Evolutionary conservation across 495 filamentous ascomycete genomes (phyloP).

Genomic region (Podospora bellae-mahoneyi): DNA sequence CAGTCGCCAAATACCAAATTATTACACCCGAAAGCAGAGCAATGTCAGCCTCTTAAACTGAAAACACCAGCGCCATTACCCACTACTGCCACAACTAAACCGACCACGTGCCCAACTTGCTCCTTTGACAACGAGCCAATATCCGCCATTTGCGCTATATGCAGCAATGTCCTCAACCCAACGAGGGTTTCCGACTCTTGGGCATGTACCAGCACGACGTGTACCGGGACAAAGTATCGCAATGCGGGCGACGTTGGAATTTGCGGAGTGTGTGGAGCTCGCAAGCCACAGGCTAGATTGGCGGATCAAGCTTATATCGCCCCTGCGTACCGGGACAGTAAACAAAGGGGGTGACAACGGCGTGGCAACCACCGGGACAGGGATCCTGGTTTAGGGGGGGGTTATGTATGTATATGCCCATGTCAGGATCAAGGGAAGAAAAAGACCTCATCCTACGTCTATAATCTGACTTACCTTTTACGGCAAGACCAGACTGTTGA

Average conservation of each 20-base stretch:
- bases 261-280: slow-evolving; percentile 63
- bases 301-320: neutral
- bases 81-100: neutral
- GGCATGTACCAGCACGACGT: slow-evolving; percentile 55
- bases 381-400: too few species aligned
- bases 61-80: slow-evolving; percentile 1
- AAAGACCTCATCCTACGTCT: too few species aligned
- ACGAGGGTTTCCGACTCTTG: slow-evolving; percentile 50
- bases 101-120: slow-evolving; percentile 54
- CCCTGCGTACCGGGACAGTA: too few species aligned
- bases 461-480: too few species aligned
- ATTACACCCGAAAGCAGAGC: neutral
- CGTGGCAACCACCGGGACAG: too few species aligned
- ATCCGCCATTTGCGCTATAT: slow-evolving; percentile 58
- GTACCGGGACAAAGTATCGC: slow-evolving; percentile 52
- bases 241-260: slow-evolving; percentile 63
- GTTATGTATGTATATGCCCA: too few species aligned
- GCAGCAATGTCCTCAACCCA: slow-evolving; percentile 61
- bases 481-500: too few species aligned
- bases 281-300: slow-evolving; percentile 20
- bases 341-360: too few species aligned
- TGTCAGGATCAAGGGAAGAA: too few species aligned
- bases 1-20: neutral
- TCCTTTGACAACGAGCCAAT: slow-evolving; percentile 54
- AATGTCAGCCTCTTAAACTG: neutral